Percentiles rank a stretch among this genome's conserved stretches.
phyloP scores from a whole-genome alignment of 192 early-diverging fungal genomes.

The Linnemannia elongata region DNA sequence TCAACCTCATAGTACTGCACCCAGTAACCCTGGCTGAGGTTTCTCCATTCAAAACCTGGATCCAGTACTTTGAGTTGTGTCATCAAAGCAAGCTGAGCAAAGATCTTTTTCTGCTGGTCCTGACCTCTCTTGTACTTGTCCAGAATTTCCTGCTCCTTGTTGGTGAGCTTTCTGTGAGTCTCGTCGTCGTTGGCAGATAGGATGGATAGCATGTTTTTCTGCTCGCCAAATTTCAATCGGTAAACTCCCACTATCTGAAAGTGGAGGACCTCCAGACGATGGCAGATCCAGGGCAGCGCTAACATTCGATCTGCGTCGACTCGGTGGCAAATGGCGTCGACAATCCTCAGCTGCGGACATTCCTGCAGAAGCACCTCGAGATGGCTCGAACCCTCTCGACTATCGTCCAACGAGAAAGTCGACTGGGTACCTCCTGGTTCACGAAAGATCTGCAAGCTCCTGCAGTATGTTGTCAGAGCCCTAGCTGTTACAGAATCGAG shows the following conservation, averaged over 20 bases:
- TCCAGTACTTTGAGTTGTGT: not conserved
- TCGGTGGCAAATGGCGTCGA: not conserved
- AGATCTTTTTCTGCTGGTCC: not conserved
- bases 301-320: not conserved
- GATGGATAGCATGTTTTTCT: not conserved
- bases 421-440: not conserved
- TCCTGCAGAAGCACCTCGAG: slow-evolving; percentile 1
- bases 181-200: not conserved
- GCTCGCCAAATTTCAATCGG: not conserved
- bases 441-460: not conserved
- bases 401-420: not conserved
- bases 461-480: not conserved
- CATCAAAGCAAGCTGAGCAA: not conserved
- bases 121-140: not conserved
- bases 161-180: not conserved
- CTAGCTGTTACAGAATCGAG: not conserved
- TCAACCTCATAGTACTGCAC: not conserved
- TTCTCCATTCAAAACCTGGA: not conserved
- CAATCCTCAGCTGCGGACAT: not conserved
- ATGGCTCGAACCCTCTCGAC: not conserved
- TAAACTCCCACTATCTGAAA: not conserved
- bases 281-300: not conserved
- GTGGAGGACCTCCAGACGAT: not conserved
- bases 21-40: not conserved
- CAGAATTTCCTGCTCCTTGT: not conserved